Conservation (phyloP, 768 basidiomycete species). For the Amanita fuliginea region DNA sequence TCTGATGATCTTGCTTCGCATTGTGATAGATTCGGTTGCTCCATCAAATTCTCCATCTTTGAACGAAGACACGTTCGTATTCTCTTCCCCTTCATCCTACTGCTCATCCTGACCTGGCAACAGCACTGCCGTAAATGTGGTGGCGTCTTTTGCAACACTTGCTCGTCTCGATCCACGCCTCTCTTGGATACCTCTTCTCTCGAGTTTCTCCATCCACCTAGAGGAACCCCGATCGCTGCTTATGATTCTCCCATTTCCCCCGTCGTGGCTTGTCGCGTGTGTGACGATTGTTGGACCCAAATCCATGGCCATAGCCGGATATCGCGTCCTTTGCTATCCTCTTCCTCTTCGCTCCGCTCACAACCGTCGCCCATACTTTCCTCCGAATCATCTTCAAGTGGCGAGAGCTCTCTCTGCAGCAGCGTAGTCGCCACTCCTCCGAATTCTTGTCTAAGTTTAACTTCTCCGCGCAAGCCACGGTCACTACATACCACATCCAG, state of each 20-base stretch:
- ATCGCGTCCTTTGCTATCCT: conserved; percentile 25
- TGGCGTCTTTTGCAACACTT: conserved; percentile 60
- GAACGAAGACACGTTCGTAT: conserved; percentile 65
- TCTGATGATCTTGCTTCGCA: conserved; percentile 47
- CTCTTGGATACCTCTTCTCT: conserved; percentile 69
- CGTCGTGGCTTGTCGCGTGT: conserved; percentile 50
- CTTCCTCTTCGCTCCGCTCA: conserved; percentile 13
- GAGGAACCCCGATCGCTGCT: conserved; percentile 44
- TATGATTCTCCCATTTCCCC: conserved; percentile 55
- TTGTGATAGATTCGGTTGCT: conserved; percentile 72
- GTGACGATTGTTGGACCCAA: conserved; percentile 69
- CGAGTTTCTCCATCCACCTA: conserved; percentile 60
- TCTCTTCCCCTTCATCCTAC: conserved; percentile 1
- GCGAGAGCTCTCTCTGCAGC: conserved; percentile 21
- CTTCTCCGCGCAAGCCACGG: conserved; percentile 17
- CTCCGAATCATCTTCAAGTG: conserved; percentile 21
- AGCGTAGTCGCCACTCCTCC: conserved; percentile 17
- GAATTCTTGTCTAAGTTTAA: conserved; percentile 13
- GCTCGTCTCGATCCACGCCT: conserved; percentile 45
- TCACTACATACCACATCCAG: conserved; percentile 23
- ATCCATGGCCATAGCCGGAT: conserved; percentile 46
- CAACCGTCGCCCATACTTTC: conserved; percentile 20
- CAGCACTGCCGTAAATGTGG: conserved; percentile 83
- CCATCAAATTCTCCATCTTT: conserved; percentile 49
- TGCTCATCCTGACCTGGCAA: conserved; percentile 13